Conservation (phyloP, 2,329 filamentous ascomycete genomes). For the Xylariaceae sp. region DNA sequence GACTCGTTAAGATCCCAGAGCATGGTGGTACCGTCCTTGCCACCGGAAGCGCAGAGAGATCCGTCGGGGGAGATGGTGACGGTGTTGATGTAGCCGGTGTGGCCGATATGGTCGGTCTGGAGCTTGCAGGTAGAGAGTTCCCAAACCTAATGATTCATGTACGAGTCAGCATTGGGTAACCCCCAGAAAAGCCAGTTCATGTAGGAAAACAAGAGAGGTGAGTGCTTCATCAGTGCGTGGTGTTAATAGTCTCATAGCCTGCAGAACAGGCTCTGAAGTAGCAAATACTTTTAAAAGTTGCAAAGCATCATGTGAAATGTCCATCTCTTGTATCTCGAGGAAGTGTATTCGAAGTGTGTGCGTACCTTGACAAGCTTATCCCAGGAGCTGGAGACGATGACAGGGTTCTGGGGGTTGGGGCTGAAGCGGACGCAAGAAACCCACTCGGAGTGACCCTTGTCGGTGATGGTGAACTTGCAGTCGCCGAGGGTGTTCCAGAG, state of each 20-base stretch:
- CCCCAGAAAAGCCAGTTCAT: not conserved
- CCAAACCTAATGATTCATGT: constrained; percentile 77
- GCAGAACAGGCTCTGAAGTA: constrained; percentile 95
- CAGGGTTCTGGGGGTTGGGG: constrained; percentile 99
- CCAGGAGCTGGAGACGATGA: constrained; percentile 98
- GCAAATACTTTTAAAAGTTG: constrained; percentile 95
- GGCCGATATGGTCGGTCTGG: constrained; percentile 99
- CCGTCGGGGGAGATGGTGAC: constrained; percentile 99
- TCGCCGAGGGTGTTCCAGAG: constrained; percentile 99
- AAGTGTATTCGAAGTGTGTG: constrained; percentile 38
- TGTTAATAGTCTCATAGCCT: constrained; percentile 98
- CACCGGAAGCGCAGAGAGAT: constrained; percentile 97
- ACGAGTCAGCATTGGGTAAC: constrained; percentile 36
- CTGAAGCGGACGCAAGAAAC: constrained; percentile 99
- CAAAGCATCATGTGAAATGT: constrained; percentile 83
- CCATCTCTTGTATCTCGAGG: constrained; percentile 20
- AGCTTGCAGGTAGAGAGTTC: constrained; percentile 99
- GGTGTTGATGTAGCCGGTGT: constrained; percentile 99
- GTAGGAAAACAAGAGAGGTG: constrained; percentile 12
- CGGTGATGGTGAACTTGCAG: constrained; percentile 99
- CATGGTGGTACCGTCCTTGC: constrained; percentile 99
- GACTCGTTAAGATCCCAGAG: constrained; percentile 99
- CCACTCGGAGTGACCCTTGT: constrained; percentile 99
- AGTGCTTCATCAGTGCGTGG: constrained; percentile 76
- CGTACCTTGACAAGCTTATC: constrained; percentile 99